phyloP scores from a whole-genome alignment of 306 rosid species.

The Lupinus albus region DNA sequence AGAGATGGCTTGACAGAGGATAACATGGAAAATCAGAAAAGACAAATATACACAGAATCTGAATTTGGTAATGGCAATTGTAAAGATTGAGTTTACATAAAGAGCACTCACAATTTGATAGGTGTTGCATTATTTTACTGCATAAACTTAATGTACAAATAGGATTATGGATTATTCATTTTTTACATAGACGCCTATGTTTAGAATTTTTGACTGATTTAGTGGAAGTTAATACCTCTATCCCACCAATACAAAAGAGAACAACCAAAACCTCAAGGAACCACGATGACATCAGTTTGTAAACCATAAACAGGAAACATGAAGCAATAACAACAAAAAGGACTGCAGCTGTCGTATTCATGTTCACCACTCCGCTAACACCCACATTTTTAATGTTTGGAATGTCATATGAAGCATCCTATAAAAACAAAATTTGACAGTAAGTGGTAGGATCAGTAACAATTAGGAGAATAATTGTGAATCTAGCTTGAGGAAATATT shows the following conservation, averaged over 20 bases:
- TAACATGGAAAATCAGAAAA: slow-evolving; percentile 29
- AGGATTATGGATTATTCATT: not conserved
- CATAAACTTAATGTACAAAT: slow-evolving; percentile 23
- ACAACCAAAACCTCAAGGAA: slow-evolving; percentile 84
- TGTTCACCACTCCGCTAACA: slow-evolving; percentile 64
- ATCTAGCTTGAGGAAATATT: slow-evolving; percentile 15
- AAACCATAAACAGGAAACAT: slow-evolving; percentile 75
- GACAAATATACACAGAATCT: slow-evolving; percentile 26
- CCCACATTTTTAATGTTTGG: slow-evolving; percentile 47
- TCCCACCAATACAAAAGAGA: slow-evolving; percentile 93
- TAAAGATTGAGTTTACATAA: not conserved
- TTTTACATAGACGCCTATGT: not conserved
- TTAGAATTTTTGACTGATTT: slow-evolving; percentile 1
- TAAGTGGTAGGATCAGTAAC: slow-evolving; percentile 25
- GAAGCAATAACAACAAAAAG: slow-evolving; percentile 88
- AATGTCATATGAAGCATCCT: slow-evolving; percentile 74
- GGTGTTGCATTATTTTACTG: not conserved
- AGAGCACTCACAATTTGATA: slow-evolving; percentile 5
- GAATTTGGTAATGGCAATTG: slow-evolving; percentile 25
- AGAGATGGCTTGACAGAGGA: slow-evolving; percentile 35
- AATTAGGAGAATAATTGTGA: slow-evolving; percentile 18
- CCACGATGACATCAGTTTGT: slow-evolving; percentile 83
- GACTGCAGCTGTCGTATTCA: slow-evolving; percentile 72
- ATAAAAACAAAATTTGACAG: slow-evolving; percentile 35
- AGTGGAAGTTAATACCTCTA: slow-evolving; percentile 64